Conservation (phyloP, 257 asterid species). For the Salvia rosmarinus region DNA sequence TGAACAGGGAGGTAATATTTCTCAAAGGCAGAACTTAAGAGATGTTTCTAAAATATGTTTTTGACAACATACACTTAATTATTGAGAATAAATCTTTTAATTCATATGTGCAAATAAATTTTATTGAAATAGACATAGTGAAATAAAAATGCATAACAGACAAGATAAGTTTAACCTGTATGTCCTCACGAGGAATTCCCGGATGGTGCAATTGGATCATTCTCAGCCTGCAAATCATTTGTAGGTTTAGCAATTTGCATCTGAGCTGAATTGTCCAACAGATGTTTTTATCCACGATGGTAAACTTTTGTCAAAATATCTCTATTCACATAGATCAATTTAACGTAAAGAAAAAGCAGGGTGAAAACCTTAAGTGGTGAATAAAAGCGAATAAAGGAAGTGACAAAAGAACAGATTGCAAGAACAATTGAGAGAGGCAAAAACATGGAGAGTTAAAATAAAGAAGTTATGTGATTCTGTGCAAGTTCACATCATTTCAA, state of each 20-base stretch:
- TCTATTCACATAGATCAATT: background rate
- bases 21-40: background rate
- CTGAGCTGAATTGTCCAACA: background rate
- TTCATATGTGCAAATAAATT: background rate
- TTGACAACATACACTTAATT: background rate
- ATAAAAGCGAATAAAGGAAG: background rate
- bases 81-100: background rate
- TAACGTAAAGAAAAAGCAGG: background rate
- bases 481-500: background rate
- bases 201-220: slow-evolving; percentile 96
- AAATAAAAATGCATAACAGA: slow-evolving; percentile 23
- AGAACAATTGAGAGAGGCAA: background rate
- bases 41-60: background rate
- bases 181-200: slow-evolving; percentile 90
- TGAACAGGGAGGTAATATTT: background rate
- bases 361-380: background rate
- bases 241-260: slow-evolving; percentile 15
- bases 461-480: background rate
- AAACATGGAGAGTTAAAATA: background rate
- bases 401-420: slow-evolving; percentile 8
- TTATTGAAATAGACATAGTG: background rate
- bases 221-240: slow-evolving; percentile 76
- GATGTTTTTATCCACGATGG: background rate
- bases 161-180: slow-evolving; percentile 53
- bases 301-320: slow-evolving; percentile 1